phyloP scores from a whole-genome alignment of 2,329 filamentous ascomycete species.

The Microsporum ferrugineum region DNA sequence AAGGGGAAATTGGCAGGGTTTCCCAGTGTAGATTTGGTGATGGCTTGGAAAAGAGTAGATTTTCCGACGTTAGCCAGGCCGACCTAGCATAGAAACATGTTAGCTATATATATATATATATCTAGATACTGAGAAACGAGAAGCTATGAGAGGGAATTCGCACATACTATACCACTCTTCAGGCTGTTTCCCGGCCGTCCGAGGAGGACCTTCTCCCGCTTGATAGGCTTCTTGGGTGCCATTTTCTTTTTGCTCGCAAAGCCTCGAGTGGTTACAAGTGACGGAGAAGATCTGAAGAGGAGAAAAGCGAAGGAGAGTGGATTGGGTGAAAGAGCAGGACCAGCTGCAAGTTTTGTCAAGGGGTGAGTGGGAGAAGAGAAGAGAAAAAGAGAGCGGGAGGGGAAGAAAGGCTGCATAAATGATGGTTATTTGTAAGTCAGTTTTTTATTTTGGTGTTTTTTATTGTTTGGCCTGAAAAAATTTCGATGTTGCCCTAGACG shows the following conservation, averaged over 20 bases:
- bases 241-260: constrained; percentile 62
- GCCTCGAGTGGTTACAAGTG: constrained; percentile 14
- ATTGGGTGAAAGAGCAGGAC: constrained; percentile 43
- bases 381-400: constrained; percentile 9
- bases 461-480: neutral
- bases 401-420: constrained; percentile 1
- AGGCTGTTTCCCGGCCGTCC: constrained; percentile 94
- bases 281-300: constrained; percentile 1
- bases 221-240: constrained; percentile 85
- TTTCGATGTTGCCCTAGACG: neutral
- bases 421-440: neutral
- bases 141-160: constrained; percentile 34
- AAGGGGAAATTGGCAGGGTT: constrained; percentile 99
- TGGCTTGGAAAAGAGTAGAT: constrained; percentile 98
- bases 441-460: neutral
- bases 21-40: constrained; percentile 93
- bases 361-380: constrained; percentile 27
- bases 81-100: constrained; percentile 48
- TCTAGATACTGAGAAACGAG: constrained; percentile 8
- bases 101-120: neutral
- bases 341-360: constrained; percentile 46
- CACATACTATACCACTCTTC: constrained; percentile 96
- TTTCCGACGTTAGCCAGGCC: constrained; percentile 98
- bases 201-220: constrained; percentile 92
- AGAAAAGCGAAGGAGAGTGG: constrained; percentile 21